Percentiles rank a stretch among this genome's conserved stretches.
These are phyloP conservation scores for Globisporangium takayamanum DNA, from an alignment of 352 stramenopile species.

Conservation along the genomic window DNA sequence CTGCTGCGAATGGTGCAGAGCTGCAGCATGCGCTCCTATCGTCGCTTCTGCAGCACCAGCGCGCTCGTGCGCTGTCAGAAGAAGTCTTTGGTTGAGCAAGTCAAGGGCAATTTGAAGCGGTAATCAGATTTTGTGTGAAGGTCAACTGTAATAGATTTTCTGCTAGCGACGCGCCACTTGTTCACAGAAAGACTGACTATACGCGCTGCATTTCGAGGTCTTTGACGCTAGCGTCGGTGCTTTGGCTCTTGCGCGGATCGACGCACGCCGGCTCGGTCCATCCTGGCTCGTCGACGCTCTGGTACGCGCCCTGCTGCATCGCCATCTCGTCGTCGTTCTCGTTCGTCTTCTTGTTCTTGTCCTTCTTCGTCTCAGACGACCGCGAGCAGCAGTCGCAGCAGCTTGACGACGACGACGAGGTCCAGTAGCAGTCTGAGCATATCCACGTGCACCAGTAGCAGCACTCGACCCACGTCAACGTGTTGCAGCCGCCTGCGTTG, in stretches of 20 bases:
- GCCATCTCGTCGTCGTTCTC: background rate
- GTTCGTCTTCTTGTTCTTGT: background rate
- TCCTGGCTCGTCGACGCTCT: background rate
- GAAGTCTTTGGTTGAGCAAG: no score
- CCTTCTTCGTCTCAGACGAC: background rate
- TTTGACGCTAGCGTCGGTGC: background rate
- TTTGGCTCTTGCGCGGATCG: background rate
- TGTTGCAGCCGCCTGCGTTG: background rate
- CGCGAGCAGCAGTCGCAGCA: background rate
- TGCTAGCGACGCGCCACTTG: no score
- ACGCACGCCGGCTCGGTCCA: background rate
- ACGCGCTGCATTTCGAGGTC: conserved; percentile 9
- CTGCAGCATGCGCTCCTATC: no score
- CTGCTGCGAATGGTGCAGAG: no score
- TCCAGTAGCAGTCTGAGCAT: background rate
- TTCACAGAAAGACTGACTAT: background rate
- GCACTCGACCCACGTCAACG: background rate
- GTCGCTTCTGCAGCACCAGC: no score
- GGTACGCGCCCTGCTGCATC: background rate
- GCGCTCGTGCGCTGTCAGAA: no score
- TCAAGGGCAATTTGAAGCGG: no score
- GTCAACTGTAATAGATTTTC: no score
- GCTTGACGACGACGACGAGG: no score
- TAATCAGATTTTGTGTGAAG: no score
- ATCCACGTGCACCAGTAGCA: background rate